Conservation (phyloP, 2,329 filamentous ascomycete species). For the Clathrospora elynae region DNA sequence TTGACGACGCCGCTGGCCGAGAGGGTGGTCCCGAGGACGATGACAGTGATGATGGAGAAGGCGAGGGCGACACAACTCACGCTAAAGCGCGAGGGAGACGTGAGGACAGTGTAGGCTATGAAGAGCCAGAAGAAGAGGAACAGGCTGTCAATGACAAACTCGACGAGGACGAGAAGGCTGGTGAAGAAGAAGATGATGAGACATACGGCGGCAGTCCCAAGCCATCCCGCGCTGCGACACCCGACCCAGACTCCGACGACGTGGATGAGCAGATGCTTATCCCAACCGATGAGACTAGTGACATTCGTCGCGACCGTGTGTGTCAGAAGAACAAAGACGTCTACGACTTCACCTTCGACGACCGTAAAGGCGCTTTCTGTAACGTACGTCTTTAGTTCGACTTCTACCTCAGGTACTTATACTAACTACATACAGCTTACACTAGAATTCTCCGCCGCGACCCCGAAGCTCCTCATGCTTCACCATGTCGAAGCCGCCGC, state of each 20-base stretch:
- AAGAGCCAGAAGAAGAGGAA: constrained; percentile 91
- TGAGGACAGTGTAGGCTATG: constrained; percentile 83
- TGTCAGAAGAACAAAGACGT: constrained; percentile 64
- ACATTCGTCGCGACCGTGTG: constrained; percentile 44
- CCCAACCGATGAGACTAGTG: constrained; percentile 38
- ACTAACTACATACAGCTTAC: no score
- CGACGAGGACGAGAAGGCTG: constrained; percentile 60
- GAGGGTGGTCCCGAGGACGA: constrained; percentile 68
- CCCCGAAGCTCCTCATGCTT: constrained; percentile 91
- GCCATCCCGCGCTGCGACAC: constrained; percentile 42
- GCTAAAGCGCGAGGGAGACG: constrained; percentile 78
- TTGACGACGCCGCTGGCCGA: constrained; percentile 37
- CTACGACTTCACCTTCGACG: constrained; percentile 79
- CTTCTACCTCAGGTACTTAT: no score
- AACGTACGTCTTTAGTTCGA: no score
- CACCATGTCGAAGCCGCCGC: constrained; percentile 84
- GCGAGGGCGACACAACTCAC: constrained; percentile 63
- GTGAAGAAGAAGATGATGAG: constrained; percentile 55
- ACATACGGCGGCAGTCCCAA: constrained; percentile 55
- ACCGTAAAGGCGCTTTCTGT: constrained; percentile 73
- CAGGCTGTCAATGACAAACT: constrained; percentile 71
- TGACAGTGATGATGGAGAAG: constrained; percentile 71
- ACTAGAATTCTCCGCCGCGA: constrained; percentile 77
- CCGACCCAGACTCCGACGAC: constrained; percentile 37
- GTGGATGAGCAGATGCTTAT: constrained; percentile 32